phyloP scores from a whole-genome alignment of 2,329 filamentous ascomycete species.

The Chrysoporthe austroafricana region DNA sequence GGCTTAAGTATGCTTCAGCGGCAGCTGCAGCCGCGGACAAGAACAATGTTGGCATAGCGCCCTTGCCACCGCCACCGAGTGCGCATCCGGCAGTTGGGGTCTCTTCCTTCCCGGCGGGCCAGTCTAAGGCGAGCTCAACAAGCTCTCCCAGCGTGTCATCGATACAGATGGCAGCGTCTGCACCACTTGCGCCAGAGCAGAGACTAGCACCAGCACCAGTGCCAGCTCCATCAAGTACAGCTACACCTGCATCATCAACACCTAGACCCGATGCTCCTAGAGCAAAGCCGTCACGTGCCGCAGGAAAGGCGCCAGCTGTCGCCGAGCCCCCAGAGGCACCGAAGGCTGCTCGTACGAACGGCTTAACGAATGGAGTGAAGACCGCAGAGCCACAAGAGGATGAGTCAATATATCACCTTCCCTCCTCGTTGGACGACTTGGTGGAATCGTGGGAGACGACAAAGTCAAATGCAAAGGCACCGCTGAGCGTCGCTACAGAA shows the following conservation, averaged over 20 bases:
- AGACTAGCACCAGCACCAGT: constrained; percentile 38
- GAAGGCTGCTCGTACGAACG: constrained; percentile 57
- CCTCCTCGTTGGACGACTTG: constrained; percentile 84
- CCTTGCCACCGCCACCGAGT: constrained; percentile 86
- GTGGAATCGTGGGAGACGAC: constrained; percentile 88
- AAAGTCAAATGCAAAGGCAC: constrained; percentile 65
- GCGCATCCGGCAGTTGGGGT: constrained; percentile 46
- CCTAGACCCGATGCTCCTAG: constrained; percentile 39
- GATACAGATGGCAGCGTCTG: constrained; percentile 49
- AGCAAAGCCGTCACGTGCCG: constrained; percentile 44
- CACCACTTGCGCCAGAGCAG: constrained; percentile 41
- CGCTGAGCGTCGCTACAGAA: constrained; percentile 68
- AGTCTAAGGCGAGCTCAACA: constrained; percentile 58
- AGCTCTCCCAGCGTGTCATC: constrained; percentile 57
- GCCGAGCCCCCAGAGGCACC: constrained; percentile 48
- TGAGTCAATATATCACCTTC: constrained; percentile 91
- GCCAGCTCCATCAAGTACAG: constrained; percentile 34
- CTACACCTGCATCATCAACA: constrained; percentile 35
- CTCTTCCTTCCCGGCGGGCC: constrained; percentile 51
- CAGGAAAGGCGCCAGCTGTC: constrained; percentile 49
- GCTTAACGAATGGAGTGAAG: constrained; percentile 56
- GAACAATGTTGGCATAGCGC: constrained; percentile 90
- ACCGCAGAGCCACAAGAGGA: constrained; percentile 55
- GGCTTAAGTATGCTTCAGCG: constrained; percentile 94
- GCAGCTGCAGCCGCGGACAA: constrained; percentile 89